Conservation (phyloP, 495 filamentous ascomycete genomes). For the Clohesyomyces aquaticus region DNA sequence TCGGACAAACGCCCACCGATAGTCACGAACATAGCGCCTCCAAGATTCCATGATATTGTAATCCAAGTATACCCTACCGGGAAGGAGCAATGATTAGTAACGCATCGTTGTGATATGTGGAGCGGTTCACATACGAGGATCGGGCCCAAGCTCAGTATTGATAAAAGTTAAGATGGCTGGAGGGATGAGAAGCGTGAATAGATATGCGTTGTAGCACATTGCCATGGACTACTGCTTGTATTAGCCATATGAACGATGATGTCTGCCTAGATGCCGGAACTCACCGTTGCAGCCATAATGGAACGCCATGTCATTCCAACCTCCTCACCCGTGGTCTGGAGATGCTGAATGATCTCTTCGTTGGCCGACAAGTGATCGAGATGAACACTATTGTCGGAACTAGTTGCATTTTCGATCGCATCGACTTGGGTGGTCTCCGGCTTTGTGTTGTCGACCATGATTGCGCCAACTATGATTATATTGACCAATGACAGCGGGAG, state of each 20-base stretch:
- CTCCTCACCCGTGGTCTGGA: constrained; percentile 34
- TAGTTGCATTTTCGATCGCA: constrained; percentile 22
- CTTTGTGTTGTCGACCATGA: constrained; percentile 26
- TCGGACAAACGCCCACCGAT: constrained; percentile 37
- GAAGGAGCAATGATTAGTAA: no score
- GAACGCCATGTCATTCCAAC: constrained; percentile 37
- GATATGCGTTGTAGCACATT: constrained; percentile 39
- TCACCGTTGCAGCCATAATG: constrained; percentile 30
- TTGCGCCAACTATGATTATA: no score
- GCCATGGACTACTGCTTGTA: constrained; percentile 24
- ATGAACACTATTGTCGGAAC: constrained; percentile 11
- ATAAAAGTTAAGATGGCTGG: constrained; percentile 34
- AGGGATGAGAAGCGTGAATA: constrained; percentile 38
- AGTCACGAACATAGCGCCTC: constrained; percentile 38
- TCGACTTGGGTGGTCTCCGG: constrained; percentile 15
- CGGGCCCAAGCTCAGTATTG: constrained; percentile 37
- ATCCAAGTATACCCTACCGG: constrained; percentile 40
- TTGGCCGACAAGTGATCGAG: constrained; percentile 20
- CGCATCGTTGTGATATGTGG: no score
- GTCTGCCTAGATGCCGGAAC: constrained; percentile 2
- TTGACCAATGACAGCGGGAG: no score
- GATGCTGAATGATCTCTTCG: constrained; percentile 33
- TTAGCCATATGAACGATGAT: no score
- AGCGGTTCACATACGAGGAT: no score
- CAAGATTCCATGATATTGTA: constrained; percentile 40